Evolutionary conservation across 2,329 filamentous ascomycete genomes (phyloP), one percentile per base, ranked within the genome.

Genomic region (Phoma sp.): DNA sequence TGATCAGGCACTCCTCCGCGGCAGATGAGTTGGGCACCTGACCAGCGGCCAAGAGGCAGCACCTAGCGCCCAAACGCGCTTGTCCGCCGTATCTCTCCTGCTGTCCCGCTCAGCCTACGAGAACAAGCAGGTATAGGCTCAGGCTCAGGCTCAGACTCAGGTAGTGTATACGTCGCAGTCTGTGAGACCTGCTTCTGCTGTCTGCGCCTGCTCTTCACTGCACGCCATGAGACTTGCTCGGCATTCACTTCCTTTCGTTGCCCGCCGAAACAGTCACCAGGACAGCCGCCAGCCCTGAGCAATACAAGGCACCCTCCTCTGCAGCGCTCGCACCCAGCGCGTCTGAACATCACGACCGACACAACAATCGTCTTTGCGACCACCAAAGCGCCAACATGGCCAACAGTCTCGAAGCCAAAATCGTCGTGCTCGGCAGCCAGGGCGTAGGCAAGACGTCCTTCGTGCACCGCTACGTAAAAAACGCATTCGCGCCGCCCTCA

Each of bases 391-490:
- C 22, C 32, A 23, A 18, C 52, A 73, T 73, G 69, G 59, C 69
- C 27, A 71, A 73, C 66, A 88, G 87, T 36, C 84, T 93, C 68
- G 89, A 92, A 78, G 88, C 89, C 72, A 91, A 92, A 76, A 89
- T 93, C 53, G 87, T 92, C 63, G 87, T 93, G 59, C 86, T 93
- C 68, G 89, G 90, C 75, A 85, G 87, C 43, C 89, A 92, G 77
- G 87, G 87, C 72, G 89, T 92, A 51, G 89, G 89, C 68, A 93
- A 92, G 79, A 92, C 89, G 10, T 89, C 87, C 11, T 82, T 92
- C 38, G 87, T 92, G 27, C 88, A 87, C 78, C 86, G 89, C 60
- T 92, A 88, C 69, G 89, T 88, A 76, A 89, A 89, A 61, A 88
- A 88, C 70, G 79, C 83, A 54, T 91, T 89, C 75, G 83, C 86